phyloP scores from a whole-genome alignment of 768 basidiomycete genomes.

The Macrolepiota fuliginosa region DNA sequence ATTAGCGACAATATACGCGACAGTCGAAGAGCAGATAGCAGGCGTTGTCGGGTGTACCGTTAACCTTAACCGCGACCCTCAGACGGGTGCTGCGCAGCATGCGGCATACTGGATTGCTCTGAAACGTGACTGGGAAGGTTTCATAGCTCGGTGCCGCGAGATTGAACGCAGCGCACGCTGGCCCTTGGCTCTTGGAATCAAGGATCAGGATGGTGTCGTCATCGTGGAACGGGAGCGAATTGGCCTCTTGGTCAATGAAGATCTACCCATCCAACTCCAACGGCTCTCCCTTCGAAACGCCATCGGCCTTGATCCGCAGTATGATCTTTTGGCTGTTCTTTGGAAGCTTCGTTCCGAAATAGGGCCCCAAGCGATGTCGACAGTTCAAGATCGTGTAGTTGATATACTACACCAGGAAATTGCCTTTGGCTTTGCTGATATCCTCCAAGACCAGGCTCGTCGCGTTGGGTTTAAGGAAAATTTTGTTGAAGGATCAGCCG shows the following conservation, averaged over 20 bases:
- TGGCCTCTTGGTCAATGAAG: slow-evolving; percentile 60
- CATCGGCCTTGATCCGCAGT: slow-evolving; percentile 43
- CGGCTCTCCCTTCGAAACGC: slow-evolving; percentile 44
- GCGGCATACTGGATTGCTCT: slow-evolving; percentile 81
- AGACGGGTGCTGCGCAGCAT: slow-evolving; percentile 77
- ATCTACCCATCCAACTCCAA: slow-evolving; percentile 60
- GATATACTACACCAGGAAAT: slow-evolving; percentile 76
- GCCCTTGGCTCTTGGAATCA: slow-evolving; percentile 66
- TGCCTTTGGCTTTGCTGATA: slow-evolving; percentile 74
- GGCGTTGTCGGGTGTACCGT: slow-evolving; percentile 88
- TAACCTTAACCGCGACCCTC: slow-evolving; percentile 63
- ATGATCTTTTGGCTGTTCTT: slow-evolving; percentile 55
- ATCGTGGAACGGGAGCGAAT: slow-evolving; percentile 79
- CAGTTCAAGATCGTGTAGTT: slow-evolving; percentile 55
- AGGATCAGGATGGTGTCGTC: slow-evolving; percentile 46
- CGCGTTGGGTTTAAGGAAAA: slow-evolving; percentile 50
- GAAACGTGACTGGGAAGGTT: slow-evolving; percentile 95
- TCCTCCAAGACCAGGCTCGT: slow-evolving; percentile 63
- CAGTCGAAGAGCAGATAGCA: slow-evolving; percentile 72
- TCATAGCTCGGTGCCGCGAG: slow-evolving; percentile 86
- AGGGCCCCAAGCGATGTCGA: slow-evolving; percentile 54
- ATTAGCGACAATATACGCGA: slow-evolving; percentile 60
- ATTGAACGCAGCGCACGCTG: slow-evolving; percentile 85
- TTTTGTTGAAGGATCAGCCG: slow-evolving; percentile 57
- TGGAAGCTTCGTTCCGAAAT: slow-evolving; percentile 63